Percentiles rank a stretch among this genome's conserved stretches.
phyloP scores from a whole-genome alignment of 2,329 filamentous ascomycete genomes.

The Hypoxylon sp. region DNA sequence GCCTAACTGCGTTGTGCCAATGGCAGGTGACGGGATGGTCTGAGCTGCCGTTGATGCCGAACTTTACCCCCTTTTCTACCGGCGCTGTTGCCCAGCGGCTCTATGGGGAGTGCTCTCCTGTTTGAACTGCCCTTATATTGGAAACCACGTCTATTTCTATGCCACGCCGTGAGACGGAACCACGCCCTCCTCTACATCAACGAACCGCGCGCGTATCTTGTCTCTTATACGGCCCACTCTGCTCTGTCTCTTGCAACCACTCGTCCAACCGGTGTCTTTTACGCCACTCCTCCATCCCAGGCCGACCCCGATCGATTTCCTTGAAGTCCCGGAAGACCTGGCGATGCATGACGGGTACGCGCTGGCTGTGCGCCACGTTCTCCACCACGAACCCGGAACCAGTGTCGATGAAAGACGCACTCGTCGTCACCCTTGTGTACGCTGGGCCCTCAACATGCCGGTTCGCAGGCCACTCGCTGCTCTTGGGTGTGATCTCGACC shows the following conservation, averaged over 20 bases:
- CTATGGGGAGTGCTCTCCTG: no score
- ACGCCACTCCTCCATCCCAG: not conserved
- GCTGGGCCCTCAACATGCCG: constrained; percentile 4
- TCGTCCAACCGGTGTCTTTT: constrained; percentile 46
- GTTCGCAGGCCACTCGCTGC: constrained; percentile 14
- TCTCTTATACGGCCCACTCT: not conserved
- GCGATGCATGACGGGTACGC: constrained; percentile 44
- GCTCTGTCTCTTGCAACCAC: constrained; percentile 39
- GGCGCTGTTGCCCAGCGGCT: not conserved
- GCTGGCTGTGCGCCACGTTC: constrained; percentile 47
- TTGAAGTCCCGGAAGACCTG: constrained; percentile 34
- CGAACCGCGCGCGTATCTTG: not conserved
- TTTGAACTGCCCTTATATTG: not conserved
- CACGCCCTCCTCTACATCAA: not conserved
- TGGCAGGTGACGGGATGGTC: not conserved
- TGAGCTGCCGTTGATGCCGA: not conserved
- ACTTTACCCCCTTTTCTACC: not conserved
- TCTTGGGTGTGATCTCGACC: constrained; percentile 57
- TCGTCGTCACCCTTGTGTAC: constrained; percentile 37
- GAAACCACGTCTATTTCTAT: not conserved
- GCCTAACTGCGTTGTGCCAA: not conserved
- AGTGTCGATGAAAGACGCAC: constrained; percentile 49
- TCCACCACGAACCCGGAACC: constrained; percentile 47
- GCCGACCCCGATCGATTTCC: not conserved
- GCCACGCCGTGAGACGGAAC: not conserved